phyloP scores from a whole-genome alignment of 495 filamentous ascomycete genomes.

The Penicillium ochrochloron region DNA sequence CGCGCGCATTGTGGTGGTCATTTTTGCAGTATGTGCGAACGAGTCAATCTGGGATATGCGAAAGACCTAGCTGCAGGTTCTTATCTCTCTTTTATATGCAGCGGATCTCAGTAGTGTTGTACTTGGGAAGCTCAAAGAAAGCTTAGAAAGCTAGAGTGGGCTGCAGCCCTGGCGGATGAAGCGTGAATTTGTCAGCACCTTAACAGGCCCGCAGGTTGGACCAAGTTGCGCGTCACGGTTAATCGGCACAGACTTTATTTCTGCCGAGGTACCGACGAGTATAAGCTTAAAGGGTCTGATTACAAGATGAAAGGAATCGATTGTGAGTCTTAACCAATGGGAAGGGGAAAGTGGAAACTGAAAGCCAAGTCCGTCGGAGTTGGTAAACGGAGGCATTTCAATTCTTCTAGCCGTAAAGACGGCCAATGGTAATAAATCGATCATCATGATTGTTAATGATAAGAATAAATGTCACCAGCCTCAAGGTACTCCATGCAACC shows the following conservation, averaged over 20 bases:
- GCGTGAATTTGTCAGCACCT: constrained; percentile 14
- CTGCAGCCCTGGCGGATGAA: neutral
- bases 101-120: neutral
- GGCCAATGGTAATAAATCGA: constrained; percentile 32
- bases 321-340: neutral
- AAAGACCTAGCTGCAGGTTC: neutral
- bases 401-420: constrained; percentile 29
- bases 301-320: neutral
- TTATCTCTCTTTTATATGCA: constrained; percentile 7
- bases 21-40: neutral
- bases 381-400: constrained; percentile 26
- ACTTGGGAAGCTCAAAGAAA: neutral
- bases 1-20: constrained; percentile 36
- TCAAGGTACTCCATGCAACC: constrained; percentile 34
- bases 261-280: neutral
- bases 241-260: constrained; percentile 5
- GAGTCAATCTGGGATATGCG: neutral
- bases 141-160: constrained; percentile 1
- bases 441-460: neutral
- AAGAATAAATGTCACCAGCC: constrained; percentile 14
- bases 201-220: neutral
- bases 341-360: neutral
- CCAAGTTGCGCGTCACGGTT: constrained; percentile 15
- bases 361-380: neutral
- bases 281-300: neutral